phyloP scores from a whole-genome alignment of 176 grass and related monocot genomes.

The Musa itinerans region DNA sequence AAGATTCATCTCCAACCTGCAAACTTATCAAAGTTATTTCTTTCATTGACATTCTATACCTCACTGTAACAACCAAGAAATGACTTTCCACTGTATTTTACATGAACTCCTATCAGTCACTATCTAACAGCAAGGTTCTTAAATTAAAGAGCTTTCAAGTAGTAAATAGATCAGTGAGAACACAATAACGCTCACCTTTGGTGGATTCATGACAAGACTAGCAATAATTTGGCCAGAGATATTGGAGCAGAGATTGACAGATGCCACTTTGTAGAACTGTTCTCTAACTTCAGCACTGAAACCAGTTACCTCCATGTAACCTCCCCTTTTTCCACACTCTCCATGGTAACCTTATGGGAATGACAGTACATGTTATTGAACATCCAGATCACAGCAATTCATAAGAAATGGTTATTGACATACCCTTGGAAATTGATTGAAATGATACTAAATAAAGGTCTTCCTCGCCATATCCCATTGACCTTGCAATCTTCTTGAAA shows the following conservation, averaged over 20 bases:
- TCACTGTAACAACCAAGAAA: not conserved
- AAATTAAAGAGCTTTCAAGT: not conserved
- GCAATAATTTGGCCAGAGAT: conserved; percentile 83
- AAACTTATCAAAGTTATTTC: conserved; percentile 18
- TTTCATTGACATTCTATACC: not conserved
- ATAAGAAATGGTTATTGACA: not conserved
- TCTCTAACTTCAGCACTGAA: conserved; percentile 87
- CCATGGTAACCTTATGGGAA: conserved; percentile 62
- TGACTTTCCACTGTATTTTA: not conserved
- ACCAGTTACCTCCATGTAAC: conserved; percentile 96
- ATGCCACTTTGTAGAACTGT: conserved; percentile 91
- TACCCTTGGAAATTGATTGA: conserved; percentile 85
- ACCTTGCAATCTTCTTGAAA: conserved; percentile 77
- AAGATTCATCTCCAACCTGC: conserved; percentile 86
- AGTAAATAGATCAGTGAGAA: not conserved
- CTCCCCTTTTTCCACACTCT: conserved; percentile 98
- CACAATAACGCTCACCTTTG: conserved; percentile 49
- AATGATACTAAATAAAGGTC: conserved; percentile 56
- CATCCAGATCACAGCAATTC: not conserved
- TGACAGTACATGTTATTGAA: not conserved
- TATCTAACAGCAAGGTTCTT: not conserved
- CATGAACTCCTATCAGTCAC: not conserved
- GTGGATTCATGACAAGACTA: conserved; percentile 96
- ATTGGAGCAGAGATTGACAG: conserved; percentile 89
- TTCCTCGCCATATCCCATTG: conserved; percentile 51